phyloP scores from a whole-genome alignment of 345 rosid genomes.

The Hibiscus trionum region DNA sequence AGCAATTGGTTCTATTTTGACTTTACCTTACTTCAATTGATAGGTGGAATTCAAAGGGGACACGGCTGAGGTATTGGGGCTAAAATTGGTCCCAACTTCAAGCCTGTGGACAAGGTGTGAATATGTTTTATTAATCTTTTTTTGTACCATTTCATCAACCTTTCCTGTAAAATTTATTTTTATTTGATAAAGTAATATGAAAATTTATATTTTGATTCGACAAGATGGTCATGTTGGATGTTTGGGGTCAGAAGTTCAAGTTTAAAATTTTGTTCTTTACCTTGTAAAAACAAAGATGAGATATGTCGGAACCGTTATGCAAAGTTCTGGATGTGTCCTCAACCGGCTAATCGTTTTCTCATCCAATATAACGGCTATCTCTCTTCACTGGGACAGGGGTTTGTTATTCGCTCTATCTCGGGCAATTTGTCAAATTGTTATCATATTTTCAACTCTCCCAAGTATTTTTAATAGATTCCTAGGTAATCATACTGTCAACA shows the following conservation, averaged over 20 bases:
- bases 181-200: neutral
- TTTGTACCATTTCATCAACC: constrained; percentile 7
- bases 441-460: too few species aligned
- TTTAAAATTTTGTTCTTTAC: neutral
- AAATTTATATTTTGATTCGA: neutral
- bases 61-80: neutral
- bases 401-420: too few species aligned
- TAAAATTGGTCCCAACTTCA: neutral
- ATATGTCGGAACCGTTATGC: neutral
- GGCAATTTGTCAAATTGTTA: too few species aligned
- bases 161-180: neutral
- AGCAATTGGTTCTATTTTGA: constrained; percentile 8
- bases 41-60: neutral
- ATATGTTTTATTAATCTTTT: constrained; percentile 8
- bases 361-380: constrained; percentile 18
- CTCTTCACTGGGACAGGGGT: constrained; percentile 7
- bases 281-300: neutral
- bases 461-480: too few species aligned
- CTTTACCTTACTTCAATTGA: neutral
- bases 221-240: neutral
- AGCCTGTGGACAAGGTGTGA: neutral
- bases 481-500: too few species aligned
- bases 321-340: constrained; percentile 3
- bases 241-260: neutral
- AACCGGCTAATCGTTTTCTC: constrained; percentile 9